Percentiles rank a stretch among this genome's conserved stretches.
Evolutionary conservation across 2,329 filamentous ascomycete genomes (phyloP).

Genomic region (Phialophora verrucosa): DNA sequence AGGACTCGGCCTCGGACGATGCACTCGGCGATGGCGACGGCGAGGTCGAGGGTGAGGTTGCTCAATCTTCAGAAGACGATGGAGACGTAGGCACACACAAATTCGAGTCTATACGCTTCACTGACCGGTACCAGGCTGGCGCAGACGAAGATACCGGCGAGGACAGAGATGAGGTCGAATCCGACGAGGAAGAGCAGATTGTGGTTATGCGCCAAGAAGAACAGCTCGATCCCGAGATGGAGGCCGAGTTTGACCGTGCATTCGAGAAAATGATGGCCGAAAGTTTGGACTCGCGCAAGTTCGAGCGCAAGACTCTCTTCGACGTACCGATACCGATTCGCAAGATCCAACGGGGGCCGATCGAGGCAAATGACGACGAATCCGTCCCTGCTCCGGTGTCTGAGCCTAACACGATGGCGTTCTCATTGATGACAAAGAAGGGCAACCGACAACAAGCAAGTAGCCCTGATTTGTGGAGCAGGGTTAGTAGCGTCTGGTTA

Average conservation of each 20-base stretch:
- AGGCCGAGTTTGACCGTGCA: conserved; percentile 97
- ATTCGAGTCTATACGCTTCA: neutral
- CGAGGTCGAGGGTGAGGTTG: conserved; percentile 61
- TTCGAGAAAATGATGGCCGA: conserved; percentile 99
- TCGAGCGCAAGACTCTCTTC: conserved; percentile 91
- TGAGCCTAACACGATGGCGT: conserved; percentile 78
- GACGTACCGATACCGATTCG: conserved; percentile 97
- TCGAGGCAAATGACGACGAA: conserved; percentile 47
- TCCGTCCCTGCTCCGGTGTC: conserved; percentile 34
- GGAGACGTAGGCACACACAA: conserved; percentile 46
- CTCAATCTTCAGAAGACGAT: conserved; percentile 56
- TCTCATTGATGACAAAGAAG: conserved; percentile 92
- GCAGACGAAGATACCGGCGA: conserved; percentile 50
- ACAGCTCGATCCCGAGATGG: conserved; percentile 86
- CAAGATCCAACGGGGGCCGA: conserved; percentile 65
- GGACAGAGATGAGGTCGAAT: conserved; percentile 50
- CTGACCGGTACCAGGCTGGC: conserved; percentile 44
- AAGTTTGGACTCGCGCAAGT: conserved; percentile 92
- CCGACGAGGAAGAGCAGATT: conserved; percentile 83
- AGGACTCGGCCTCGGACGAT: conserved; percentile 76
- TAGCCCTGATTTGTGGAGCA: conserved; percentile 15
- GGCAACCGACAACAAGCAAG: conserved; percentile 90
- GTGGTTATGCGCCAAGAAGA: conserved; percentile 91
- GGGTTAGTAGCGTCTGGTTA: neutral
- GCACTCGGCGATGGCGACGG: conserved; percentile 67